Base-by-base conservation (phyloP, 345 rosid species). In the Sisymbrium altissimum region DNA sequence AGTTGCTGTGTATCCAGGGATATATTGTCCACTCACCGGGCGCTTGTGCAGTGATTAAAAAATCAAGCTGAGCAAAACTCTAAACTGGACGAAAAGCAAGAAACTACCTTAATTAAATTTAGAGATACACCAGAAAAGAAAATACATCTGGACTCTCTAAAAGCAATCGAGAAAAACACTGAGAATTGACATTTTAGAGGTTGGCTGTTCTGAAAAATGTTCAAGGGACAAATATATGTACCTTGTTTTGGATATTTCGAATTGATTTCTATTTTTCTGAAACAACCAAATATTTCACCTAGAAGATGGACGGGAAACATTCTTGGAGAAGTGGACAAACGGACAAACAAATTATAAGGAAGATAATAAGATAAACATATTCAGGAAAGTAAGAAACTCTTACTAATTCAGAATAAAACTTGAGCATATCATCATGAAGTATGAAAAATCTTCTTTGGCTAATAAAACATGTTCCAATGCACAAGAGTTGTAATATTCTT, bases 371-470 rank as follows among this genome's bases (percentile, higher is more conserved):
- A 36, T 1, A 27, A 44, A 56, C 9, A 9, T 40, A 59, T 11
- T 23, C 33, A 19, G 13, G 21, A 66, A 46, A 44, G 64, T 57
- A 52, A 49, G 25, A 62, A 60, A 71, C 14, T 71, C 96, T 89
- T 86, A 92, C 98, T 84, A 81, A 69, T 95, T 95, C 72, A 95
- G 94, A 84, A 95, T 84, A 75, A 95, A 95, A 84, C 96, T 92
- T 6, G 99, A 95, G 87, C 97, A 95, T 74, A 95, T 95, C 98
- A 95, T 95, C 98, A 95, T 95, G 84, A 90, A 95, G 85, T 95
- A 95, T 6, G 99, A 95, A 84, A 95, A 92, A 73, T 95, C 99
- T 95, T 81, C 99, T 97, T 81, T 95, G 99, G 86, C 99, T 84
- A 39, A 88, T 80, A 72, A 95, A 95, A 85, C 99, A 98, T 95